Conservation (phyloP, 768 basidiomycete species). For the Suillus discolor region DNA sequence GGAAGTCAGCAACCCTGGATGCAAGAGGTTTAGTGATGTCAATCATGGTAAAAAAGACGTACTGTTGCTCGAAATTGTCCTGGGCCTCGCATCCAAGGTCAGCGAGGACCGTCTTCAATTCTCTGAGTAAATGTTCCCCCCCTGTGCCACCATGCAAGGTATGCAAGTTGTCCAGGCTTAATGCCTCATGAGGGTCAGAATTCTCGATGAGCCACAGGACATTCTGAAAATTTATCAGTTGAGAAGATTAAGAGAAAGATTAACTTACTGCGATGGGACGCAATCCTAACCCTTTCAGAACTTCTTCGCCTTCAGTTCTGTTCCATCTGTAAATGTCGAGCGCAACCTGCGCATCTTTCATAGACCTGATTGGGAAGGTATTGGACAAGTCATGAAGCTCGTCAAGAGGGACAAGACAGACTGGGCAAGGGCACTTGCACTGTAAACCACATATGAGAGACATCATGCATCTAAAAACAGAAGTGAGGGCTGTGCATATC, state of each 20-base stretch:
- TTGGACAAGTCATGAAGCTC: constrained; percentile 23
- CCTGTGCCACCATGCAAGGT: constrained; percentile 33
- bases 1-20: constrained; percentile 30
- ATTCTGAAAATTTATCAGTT: constrained; percentile 29
- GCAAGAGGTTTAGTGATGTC: background rate
- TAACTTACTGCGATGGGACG: background rate
- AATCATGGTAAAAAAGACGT: constrained; percentile 8
- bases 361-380: background rate
- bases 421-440: constrained; percentile 35
- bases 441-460: constrained; percentile 33
- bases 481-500: too few species aligned
- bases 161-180: constrained; percentile 43
- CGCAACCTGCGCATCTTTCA: background rate
- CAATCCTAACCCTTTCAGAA: constrained; percentile 11
- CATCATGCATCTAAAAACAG: constrained; percentile 40
- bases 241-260: background rate
- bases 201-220: constrained; percentile 39
- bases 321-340: background rate
- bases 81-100: constrained; percentile 12
- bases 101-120: constrained; percentile 25
- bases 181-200: constrained; percentile 36
- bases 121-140: constrained; percentile 31
- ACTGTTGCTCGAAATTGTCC: background rate
- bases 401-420: constrained; percentile 35
- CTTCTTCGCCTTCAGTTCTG: constrained; percentile 6